Evolutionary conservation across 1,284 basidiomycete species (phyloP), one percentile per base, ranked within the genome.

Genomic region (Prillingera fragicola): DNA sequence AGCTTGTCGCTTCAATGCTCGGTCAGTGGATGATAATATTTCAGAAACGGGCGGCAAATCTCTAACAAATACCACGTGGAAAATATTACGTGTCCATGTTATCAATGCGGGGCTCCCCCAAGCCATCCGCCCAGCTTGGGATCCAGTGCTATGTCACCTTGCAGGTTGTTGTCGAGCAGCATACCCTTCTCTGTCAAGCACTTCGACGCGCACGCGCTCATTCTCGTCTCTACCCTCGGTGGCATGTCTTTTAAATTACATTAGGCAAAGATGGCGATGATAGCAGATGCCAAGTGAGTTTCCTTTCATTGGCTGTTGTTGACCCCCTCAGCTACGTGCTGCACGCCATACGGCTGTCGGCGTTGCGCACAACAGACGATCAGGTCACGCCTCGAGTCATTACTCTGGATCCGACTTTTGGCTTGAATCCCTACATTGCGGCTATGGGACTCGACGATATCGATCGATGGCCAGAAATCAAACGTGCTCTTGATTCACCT

Each of bases 301-400:
- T 15, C 10, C 13, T 15, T n/a, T 31, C 19, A 26, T 3, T 18
- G 8, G 32, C 22, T 13, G 19, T 18, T 9, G 18, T 41, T 45
- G 15, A 37, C 22, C 3, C 33, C 10, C 14, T 2, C 56, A 94
- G 90, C 55, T 91, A 84, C 67, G 77, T 91, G 33, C 84, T 92
- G 7, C 90, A 94, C 62, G 80, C 78, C 55, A 76, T 94, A 10
- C 83, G 89, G 4, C 74, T 95, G 23, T 82, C 84, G 15, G 89
- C 92, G 61, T 76, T 95, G n/a, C 83, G 88, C 47, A 81, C 84
- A 56, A 81, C 88, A 29, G 84, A 88, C 49, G 90, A 91, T 65
- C 82, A 83, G 1, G 84, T 87, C 60, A 87, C 85, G 7, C 75
- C 80, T 5, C 80, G 85, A 28, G 77, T 92, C 60, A 83, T 94